These are phyloP conservation scores for Nicotiana attenuata DNA, from an alignment of 257 asterid genomes.

Conservation along the genomic window DNA sequence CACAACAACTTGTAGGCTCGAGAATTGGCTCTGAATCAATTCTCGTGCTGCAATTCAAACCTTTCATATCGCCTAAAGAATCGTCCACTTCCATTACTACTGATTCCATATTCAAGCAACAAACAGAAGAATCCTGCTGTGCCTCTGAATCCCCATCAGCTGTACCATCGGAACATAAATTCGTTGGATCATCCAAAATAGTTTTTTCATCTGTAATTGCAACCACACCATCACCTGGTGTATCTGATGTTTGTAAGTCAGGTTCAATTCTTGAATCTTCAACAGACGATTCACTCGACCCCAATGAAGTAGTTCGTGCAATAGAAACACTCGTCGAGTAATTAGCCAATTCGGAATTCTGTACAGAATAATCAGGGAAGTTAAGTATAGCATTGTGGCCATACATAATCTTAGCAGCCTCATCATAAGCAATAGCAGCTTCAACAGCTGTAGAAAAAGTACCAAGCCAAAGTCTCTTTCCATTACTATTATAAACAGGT, in stretches of 20 bases:
- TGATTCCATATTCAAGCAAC: not conserved
- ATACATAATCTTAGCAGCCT: slow-evolving; percentile 22
- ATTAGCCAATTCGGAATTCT: not conserved
- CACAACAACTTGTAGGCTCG: not conserved
- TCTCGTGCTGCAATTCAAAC: not conserved
- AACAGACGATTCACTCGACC: not conserved
- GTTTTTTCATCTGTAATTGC: not conserved
- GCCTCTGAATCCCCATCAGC: not conserved
- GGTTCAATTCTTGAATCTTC: not conserved
- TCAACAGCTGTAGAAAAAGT: slow-evolving; percentile 22
- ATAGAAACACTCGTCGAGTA: not conserved
- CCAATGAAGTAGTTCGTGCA: not conserved
- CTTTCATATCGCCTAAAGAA: not conserved
- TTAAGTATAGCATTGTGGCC: slow-evolving; percentile 20
- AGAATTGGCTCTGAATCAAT: not conserved
- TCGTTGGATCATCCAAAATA: not conserved
- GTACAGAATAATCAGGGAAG: slow-evolving; percentile 13
- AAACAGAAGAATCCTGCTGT: not conserved
- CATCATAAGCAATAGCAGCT: slow-evolving; percentile 27
- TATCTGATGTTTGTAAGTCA: not conserved
- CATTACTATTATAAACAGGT: slow-evolving; percentile 7
- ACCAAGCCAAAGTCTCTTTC: slow-evolving; percentile 27
- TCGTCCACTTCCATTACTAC: not conserved
- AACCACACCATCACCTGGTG: not conserved
- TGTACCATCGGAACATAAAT: not conserved